Evolutionary conservation across 768 basidiomycete species (phyloP).

Genomic region (Tricholoma sp.): DNA sequence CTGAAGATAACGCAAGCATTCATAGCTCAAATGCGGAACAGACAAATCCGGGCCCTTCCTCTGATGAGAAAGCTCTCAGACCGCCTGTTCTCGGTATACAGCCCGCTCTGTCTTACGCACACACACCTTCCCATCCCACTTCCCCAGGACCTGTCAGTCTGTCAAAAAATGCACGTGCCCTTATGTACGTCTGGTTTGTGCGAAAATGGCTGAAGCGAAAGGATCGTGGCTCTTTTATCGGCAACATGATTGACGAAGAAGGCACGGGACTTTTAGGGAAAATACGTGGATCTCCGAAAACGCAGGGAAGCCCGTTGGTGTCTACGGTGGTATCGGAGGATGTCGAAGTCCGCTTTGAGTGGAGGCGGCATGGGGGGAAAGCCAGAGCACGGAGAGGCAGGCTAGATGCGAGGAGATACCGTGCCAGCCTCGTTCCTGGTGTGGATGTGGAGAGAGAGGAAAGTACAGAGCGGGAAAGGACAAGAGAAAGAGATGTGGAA

Average conservation of each 20-base stretch:
- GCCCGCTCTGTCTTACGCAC: constrained; percentile 52
- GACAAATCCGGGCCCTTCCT: background rate
- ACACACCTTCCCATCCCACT: constrained; percentile 12
- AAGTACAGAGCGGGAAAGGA: constrained; percentile 23
- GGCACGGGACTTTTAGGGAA: constrained; percentile 39
- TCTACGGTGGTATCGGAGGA: constrained; percentile 26
- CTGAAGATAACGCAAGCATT: constrained; percentile 5
- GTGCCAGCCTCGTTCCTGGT: constrained; percentile 1
- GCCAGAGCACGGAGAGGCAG: constrained; percentile 17
- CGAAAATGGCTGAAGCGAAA: constrained; percentile 67
- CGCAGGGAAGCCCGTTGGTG: constrained; percentile 1
- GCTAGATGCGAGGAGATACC: constrained; percentile 7
- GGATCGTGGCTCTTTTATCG: constrained; percentile 5
- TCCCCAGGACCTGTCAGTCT: constrained; percentile 8
- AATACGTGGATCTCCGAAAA: constrained; percentile 8
- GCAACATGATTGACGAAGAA: constrained; percentile 15
- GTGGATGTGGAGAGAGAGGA: constrained; percentile 40
- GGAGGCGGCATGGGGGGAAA: constrained; percentile 45
- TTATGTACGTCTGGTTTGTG: constrained; percentile 74
- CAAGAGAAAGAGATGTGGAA: constrained; percentile 14
- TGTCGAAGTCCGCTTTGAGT: constrained; percentile 76
- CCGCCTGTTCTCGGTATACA: constrained; percentile 61
- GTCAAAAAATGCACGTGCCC: constrained; percentile 11
- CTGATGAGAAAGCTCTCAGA: constrained; percentile 19
- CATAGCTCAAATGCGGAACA: constrained; percentile 2